Percentiles rank a stretch among this genome's conserved stretches.
Conservation (phyloP, 164 flowering plant species). For the Dillenia turbinata region DNA sequence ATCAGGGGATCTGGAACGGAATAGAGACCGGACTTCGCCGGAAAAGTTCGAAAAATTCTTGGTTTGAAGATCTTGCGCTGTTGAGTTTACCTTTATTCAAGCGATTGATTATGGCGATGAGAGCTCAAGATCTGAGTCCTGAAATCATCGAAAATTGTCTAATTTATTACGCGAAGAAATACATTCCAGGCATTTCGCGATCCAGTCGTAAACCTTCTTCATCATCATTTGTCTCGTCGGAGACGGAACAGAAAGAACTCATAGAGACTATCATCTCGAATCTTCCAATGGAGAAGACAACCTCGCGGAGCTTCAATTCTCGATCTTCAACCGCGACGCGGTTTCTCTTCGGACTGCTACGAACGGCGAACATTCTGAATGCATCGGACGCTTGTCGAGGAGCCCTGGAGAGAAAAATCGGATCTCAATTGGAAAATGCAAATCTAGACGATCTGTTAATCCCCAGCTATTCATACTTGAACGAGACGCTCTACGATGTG, state of each 20-base stretch:
- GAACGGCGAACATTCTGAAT: constrained; percentile 68
- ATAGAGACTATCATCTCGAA: constrained; percentile 52
- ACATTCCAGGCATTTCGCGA: constrained; percentile 65
- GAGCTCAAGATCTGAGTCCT: constrained; percentile 33
- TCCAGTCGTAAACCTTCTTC: constrained; percentile 44
- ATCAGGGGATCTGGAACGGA: constrained; percentile 41
- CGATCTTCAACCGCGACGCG: constrained; percentile 35
- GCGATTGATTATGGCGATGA: constrained; percentile 54
- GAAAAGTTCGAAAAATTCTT: constrained; percentile 20
- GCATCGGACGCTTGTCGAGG: constrained; percentile 43
- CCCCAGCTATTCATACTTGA: constrained; percentile 78
- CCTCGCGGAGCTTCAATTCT: constrained; percentile 3
- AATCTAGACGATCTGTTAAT: constrained; percentile 73
- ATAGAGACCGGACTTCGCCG: constrained; percentile 29
- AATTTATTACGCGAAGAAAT: constrained; percentile 53
- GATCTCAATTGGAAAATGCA: constrained; percentile 61
- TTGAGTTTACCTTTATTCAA: constrained; percentile 48
- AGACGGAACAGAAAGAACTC: constrained; percentile 59
- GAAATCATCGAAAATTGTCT: constrained; percentile 63
- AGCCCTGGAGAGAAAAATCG: constrained; percentile 66
- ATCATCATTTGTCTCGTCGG: constrained; percentile 37
- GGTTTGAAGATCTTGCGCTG: constrained; percentile 57
- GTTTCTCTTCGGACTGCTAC: constrained; percentile 59
- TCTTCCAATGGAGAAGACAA: constrained; percentile 44
- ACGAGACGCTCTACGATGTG: constrained; percentile 79